A percentile compares a stretch with the other conserved stretches of the same genome.
These are phyloP conservation scores for Alnus rubra DNA, from an alignment of 306 rosid species.

Conservation along the genomic window DNA sequence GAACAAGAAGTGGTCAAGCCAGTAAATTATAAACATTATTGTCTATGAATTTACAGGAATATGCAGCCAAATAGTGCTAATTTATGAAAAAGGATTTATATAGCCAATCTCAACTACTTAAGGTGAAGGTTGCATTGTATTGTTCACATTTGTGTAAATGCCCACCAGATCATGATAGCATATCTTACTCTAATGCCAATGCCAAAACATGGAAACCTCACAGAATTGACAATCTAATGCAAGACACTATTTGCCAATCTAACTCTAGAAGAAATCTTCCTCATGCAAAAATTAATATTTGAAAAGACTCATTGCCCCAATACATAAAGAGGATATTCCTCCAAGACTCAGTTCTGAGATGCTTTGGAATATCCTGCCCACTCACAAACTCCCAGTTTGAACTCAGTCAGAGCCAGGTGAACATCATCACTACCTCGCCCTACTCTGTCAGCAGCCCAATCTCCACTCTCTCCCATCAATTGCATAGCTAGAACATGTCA, in stretches of 20 bases:
- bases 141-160: background rate
- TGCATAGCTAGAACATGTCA: no score
- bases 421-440: no score
- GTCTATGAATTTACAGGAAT: background rate
- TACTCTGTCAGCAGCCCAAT: no score
- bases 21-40: background rate
- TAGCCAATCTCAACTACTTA: background rate
- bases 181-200: background rate
- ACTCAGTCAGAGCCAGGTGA: no score
- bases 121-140: background rate
- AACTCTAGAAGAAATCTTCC: background rate
- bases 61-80: background rate
- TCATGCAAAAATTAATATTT: background rate
- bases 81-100: background rate
- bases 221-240: background rate
- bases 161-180: background rate
- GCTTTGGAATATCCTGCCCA: no score
- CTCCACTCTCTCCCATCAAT: no score
- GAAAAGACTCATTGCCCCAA: background rate
- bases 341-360: no score
- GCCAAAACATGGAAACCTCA: conserved; percentile 1
- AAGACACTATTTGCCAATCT: background rate
- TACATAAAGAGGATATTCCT: no score
- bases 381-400: no score
- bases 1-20: no score